Conservation (phyloP, 176 grass and related monocot species). For the Oryza australiensis region DNA sequence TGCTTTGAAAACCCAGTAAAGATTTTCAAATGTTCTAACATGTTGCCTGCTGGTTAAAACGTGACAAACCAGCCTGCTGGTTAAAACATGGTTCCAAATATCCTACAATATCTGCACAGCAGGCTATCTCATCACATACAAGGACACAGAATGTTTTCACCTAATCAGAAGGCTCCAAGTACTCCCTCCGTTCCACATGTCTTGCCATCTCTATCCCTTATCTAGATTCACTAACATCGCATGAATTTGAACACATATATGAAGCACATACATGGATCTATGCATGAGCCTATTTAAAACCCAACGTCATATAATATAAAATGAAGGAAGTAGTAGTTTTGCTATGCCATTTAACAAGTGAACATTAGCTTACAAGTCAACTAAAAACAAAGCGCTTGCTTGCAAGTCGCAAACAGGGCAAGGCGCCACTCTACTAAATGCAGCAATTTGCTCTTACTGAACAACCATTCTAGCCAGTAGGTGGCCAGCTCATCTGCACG, state of each 20-base stretch:
- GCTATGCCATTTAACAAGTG: not conserved
- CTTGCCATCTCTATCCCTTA: no score
- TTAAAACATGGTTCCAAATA: conserved; percentile 9
- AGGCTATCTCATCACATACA: not conserved
- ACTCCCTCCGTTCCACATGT: no score
- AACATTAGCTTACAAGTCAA: conserved; percentile 2
- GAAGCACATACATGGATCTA: no score
- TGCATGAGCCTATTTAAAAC: no score
- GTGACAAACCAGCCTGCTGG: not conserved
- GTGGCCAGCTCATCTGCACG: not conserved
- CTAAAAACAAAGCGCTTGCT: not conserved
- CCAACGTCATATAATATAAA: no score
- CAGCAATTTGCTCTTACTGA: not conserved
- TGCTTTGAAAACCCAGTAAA: not conserved
- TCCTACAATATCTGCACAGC: conserved; percentile 8
- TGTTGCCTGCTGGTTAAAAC: not conserved
- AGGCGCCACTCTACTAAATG: not conserved
- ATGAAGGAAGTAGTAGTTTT: not conserved
- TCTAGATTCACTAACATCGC: no score
- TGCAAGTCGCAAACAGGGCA: conserved; percentile 14
- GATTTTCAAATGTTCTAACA: not conserved
- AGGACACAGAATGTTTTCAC: not conserved
- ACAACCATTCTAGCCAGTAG: not conserved
- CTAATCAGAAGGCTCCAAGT: not conserved
- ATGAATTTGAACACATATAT: no score